Percentiles rank a stretch among this genome's conserved stretches.
These are phyloP conservation scores for Leccinum sublutescens DNA, from an alignment of 768 basidiomycete species.

Conservation along the genomic window DNA sequence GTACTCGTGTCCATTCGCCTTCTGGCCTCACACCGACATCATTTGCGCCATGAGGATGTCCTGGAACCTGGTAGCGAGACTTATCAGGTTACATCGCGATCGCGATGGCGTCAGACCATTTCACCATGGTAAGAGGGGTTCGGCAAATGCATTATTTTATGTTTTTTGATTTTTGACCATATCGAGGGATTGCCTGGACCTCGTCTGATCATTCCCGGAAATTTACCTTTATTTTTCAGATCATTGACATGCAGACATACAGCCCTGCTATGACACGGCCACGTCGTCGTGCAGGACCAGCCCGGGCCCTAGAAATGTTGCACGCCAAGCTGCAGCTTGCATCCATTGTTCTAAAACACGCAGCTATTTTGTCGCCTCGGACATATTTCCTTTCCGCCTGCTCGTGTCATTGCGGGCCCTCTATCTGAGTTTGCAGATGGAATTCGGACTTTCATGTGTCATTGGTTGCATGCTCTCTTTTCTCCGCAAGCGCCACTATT, in stretches of 20 bases:
- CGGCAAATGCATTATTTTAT: constrained; percentile 25
- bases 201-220: constrained; percentile 25
- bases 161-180: constrained; percentile 25
- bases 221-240: constrained; percentile 20
- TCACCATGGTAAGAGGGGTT: constrained; percentile 27
- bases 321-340: constrained; percentile 6
- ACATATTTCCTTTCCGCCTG: constrained; percentile 7
- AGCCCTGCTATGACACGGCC: constrained; percentile 14
- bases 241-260: constrained; percentile 21
- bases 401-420: constrained; percentile 12
- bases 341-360: constrained; percentile 11
- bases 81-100: constrained; percentile 29
- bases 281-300: constrained; percentile 4
- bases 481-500: constrained; percentile 25
- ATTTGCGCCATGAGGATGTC: constrained; percentile 24
- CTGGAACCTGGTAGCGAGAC: constrained; percentile 15
- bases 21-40: constrained; percentile 9
- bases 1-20: constrained; percentile 17
- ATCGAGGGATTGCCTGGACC: constrained; percentile 26
- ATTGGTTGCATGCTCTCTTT: constrained; percentile 23
- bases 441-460: constrained; percentile 35
- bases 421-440: constrained; percentile 30
- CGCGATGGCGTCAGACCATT: constrained; percentile 22
- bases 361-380: constrained; percentile 6
- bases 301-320: constrained; percentile 10